Evolutionary conservation across 768 basidiomycete species (phyloP).

Genomic region (Calocybe gangraenosa): DNA sequence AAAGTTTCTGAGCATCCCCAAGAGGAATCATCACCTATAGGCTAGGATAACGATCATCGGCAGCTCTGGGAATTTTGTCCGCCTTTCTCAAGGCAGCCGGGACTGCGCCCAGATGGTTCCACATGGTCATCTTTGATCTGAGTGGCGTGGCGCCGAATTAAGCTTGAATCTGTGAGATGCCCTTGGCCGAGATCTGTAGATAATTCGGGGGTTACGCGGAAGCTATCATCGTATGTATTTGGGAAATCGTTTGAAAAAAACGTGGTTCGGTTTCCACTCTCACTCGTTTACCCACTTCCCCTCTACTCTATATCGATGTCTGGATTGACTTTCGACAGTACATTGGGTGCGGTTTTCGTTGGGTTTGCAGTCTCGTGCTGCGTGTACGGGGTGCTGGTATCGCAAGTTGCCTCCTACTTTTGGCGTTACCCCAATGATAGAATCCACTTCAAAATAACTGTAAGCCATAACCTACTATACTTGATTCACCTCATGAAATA

Average conservation of each 20-base stretch:
- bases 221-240: not conserved
- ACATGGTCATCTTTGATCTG: constrained; percentile 1
- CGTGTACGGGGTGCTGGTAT: constrained; percentile 50
- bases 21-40: no score
- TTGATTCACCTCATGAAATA: not conserved
- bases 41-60: not conserved
- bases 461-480: constrained; percentile 26
- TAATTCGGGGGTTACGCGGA: not conserved
- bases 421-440: constrained; percentile 52
- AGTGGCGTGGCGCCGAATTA: constrained; percentile 4
- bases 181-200: no score
- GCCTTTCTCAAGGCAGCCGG: constrained; percentile 1
- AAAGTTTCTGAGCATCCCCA: no score
- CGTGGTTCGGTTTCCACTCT: not conserved
- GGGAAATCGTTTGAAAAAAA: not conserved
- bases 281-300: not conserved
- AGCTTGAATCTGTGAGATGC: not conserved
- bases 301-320: constrained; percentile 7
- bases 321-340: constrained; percentile 32
- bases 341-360: constrained; percentile 57
- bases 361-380: constrained; percentile 53
- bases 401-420: constrained; percentile 55
- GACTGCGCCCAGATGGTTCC: not conserved
- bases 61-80: not conserved
- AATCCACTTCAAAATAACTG: constrained; percentile 43